A percentile compares a stretch with the other conserved stretches of the same genome.
Evolutionary conservation across 768 basidiomycete genomes (phyloP).

Genomic region (Leccinum arenicola): DNA sequence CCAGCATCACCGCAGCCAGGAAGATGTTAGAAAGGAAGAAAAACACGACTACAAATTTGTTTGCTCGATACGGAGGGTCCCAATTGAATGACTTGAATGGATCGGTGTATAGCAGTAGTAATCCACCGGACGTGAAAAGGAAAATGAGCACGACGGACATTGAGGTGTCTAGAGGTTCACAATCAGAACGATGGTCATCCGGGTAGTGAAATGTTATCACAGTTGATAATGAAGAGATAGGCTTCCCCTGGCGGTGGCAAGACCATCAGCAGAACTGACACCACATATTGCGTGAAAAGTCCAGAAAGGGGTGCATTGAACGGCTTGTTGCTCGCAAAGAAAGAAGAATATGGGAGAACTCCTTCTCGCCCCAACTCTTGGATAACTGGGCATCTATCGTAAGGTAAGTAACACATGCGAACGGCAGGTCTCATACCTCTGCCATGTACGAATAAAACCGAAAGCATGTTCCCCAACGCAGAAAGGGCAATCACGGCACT

Average conservation of each 20-base stretch:
- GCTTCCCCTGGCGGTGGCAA: constrained; percentile 70
- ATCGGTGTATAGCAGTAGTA: constrained; percentile 57
- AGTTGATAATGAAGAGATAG: constrained; percentile 65
- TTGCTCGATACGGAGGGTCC: constrained; percentile 64
- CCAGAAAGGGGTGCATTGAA: constrained; percentile 67
- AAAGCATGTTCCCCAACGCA: constrained; percentile 60
- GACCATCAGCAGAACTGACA: constrained; percentile 54
- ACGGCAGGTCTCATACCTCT: constrained; percentile 44
- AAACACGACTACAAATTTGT: constrained; percentile 44
- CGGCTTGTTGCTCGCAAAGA: constrained; percentile 71
- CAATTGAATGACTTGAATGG: constrained; percentile 46
- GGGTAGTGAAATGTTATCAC: constrained; percentile 32
- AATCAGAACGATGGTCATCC: neutral
- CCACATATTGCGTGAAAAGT: constrained; percentile 57
- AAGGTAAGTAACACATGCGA: neutral
- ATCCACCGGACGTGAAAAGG: constrained; percentile 55
- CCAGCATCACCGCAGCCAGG: constrained; percentile 56
- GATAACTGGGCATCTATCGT: constrained; percentile 42
- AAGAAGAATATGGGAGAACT: constrained; percentile 58
- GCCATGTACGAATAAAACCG: constrained; percentile 63
- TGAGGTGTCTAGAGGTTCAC: constrained; percentile 43
- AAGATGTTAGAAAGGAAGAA: constrained; percentile 69
- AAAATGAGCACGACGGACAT: constrained; percentile 61
- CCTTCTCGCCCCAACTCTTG: constrained; percentile 76
- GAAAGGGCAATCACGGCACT: constrained; percentile 64